phyloP scores from a whole-genome alignment of 2,329 filamentous ascomycete genomes.

The Colletotrichum sp. region DNA sequence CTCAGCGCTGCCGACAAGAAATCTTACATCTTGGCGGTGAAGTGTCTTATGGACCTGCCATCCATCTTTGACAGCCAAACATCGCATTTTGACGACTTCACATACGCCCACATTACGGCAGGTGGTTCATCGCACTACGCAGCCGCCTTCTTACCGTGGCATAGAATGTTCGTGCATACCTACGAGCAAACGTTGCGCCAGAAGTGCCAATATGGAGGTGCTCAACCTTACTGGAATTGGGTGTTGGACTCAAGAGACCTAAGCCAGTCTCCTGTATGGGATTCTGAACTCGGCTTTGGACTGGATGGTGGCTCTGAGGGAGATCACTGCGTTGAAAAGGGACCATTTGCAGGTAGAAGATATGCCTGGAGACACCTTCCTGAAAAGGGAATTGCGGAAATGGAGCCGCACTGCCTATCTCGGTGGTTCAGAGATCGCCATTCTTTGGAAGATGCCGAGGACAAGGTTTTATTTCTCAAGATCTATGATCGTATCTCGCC shows the following conservation, averaged over 20 bases:
- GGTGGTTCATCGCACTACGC: not conserved
- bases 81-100: not conserved
- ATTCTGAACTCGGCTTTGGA: not conserved
- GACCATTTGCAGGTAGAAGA: not conserved
- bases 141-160: constrained; percentile 30
- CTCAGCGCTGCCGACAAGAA: not conserved
- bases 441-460: not conserved
- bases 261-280: not conserved
- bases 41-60: not conserved
- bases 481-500: not conserved
- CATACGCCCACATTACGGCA: not conserved
- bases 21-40: not conserved
- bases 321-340: not conserved
- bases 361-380: not conserved
- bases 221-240: constrained; percentile 52
- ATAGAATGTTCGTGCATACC: constrained; percentile 33
- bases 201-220: constrained; percentile 40
- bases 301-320: not conserved
- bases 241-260: constrained; percentile 25
- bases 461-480: not conserved
- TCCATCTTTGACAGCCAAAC: not conserved
- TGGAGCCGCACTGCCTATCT: not conserved
- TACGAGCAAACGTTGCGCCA: constrained; percentile 33
- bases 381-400: not conserved
- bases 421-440: not conserved